Base-by-base conservation (phyloP, 73 alveolate genomes). In the Chromera velia region DNA sequence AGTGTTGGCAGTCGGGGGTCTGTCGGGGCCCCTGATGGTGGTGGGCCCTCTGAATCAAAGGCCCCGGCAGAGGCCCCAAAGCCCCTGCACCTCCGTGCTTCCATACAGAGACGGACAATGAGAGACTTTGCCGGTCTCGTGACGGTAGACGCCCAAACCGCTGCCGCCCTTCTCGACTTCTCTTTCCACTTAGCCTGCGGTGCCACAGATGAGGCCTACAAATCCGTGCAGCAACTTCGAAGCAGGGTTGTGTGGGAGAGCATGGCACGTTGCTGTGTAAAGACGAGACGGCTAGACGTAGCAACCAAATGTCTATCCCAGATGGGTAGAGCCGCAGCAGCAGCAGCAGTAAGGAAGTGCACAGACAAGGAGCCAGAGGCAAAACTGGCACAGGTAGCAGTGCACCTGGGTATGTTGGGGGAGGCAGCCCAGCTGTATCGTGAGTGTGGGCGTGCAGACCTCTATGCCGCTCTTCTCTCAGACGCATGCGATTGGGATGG, bases 51-150 rank as follows among this genome's bases (percentile, higher is more conserved):
- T n/a, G n/a, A n/a, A n/a, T n/a, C n/a, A n/a, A n/a, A n/a, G n/a
- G n/a, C n/a, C n/a, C n/a, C n/a, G n/a, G n/a, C n/a, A n/a, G n/a
- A n/a, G n/a, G n/a, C n/a, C n/a, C n/a, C n/a, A n/a, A n/a, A n/a
- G n/a, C n/a, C n/a, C n/a, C n/a, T n/a, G n/a, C n/a, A n/a, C n/a
- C n/a, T n/a, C n/a, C n/a, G n/a, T n/a, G n/a, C n/a, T n/a, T n/a
- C n/a, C 55, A 81, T 78, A 76, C 73, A 76, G 75, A 55, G 93
- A 28, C 73, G 87, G 73, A 86, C 93, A 73, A 86, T 91, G 90
- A 90, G 92, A 66, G 96, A 92, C 83, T 92, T 94, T 86, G 89
- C 93, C n/a, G 97, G 98, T 17, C 85, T 94, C n/a, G 98, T 92
- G 67, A 78, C 64, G 46, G 91, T 88, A 31, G 95, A 92, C 72